These are phyloP conservation scores for Pseudoscleropodium purum DNA, from an alignment of 225 moss, liverwort and hornwort genomes.

Conservation along the genomic window DNA sequence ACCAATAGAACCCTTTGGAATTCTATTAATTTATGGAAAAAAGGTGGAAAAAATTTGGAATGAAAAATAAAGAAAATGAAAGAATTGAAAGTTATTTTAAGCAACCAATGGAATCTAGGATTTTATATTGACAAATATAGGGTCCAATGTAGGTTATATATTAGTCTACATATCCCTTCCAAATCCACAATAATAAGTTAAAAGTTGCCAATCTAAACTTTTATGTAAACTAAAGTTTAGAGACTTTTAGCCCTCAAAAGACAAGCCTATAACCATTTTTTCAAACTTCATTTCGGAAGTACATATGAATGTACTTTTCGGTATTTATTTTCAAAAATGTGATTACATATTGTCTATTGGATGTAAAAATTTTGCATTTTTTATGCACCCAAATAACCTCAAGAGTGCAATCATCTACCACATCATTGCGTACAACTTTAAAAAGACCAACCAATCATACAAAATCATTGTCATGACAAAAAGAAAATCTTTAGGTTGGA, in stretches of 20 bases:
- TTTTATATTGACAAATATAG: background rate
- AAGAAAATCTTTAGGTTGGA: accelerated
- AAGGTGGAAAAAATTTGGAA: background rate
- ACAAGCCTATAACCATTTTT: background rate
- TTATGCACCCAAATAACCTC: accelerated
- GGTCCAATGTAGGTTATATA: accelerated
- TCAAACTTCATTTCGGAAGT: background rate
- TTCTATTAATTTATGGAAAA: accelerated
- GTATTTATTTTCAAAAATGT: background rate
- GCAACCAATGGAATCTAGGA: accelerated
- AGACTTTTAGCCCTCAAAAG: background rate
- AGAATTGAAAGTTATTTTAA: no score
- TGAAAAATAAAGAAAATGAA: background rate
- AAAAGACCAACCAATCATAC: accelerated
- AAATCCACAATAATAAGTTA: background rate
- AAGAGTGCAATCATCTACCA: accelerated
- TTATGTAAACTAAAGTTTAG: background rate
- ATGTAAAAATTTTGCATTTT: background rate
- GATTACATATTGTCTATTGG: background rate
- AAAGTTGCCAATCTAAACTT: background rate
- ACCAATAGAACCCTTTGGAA: accelerated
- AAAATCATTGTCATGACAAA: background rate
- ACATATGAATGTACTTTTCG: background rate
- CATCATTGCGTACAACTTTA: background rate
- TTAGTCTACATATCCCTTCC: background rate